phyloP scores from a whole-genome alignment of 2,329 filamentous ascomycete species.

The Arachnopeziza araneosa region DNA sequence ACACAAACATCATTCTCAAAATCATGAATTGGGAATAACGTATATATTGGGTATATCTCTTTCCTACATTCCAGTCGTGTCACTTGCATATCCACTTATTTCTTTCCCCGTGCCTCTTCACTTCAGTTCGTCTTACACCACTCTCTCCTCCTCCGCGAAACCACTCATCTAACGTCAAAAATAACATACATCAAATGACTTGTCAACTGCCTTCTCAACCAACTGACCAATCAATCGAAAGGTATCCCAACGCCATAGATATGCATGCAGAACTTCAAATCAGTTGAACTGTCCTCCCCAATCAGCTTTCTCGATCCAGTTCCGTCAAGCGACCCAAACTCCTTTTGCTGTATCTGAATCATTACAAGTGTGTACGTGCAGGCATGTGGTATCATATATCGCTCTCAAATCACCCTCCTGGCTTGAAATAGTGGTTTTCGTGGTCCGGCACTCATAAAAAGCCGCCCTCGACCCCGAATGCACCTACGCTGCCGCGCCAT shows the following conservation, averaged over 20 bases:
- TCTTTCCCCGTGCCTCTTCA: background rate
- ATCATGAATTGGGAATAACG: no score
- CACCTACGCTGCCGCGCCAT: slow-evolving; percentile 52
- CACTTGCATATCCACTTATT: background rate
- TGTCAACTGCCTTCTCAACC: no score
- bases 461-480: slow-evolving; percentile 48
- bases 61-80: background rate
- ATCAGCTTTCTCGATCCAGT: background rate
- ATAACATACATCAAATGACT: background rate
- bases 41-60: background rate
- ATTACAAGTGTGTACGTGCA: background rate
- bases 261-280: background rate
- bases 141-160: background rate
- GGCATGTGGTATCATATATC: background rate
- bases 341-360: background rate
- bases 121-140: no score
- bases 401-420: background rate
- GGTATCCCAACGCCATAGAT: background rate
- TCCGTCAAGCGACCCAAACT: background rate
- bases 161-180: background rate
- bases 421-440: background rate
- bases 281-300: background rate
- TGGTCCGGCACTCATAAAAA: slow-evolving; percentile 40
- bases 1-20: no score
- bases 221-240: background rate